phyloP scores from a whole-genome alignment of 1,284 basidiomycete species.

The Puccinia horiana region DNA sequence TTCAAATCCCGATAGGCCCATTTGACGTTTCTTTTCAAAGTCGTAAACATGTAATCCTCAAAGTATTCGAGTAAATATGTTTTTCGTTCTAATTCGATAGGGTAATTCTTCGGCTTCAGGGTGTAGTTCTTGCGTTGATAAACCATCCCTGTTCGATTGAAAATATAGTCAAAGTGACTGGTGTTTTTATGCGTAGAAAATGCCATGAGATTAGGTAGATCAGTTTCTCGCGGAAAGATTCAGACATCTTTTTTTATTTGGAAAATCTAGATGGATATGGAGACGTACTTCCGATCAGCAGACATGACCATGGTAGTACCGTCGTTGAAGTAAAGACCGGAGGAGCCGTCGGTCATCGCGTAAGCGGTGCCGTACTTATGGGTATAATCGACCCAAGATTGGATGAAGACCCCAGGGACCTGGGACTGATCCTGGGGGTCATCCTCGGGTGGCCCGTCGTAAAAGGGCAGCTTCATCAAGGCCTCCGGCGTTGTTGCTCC shows the following conservation, averaged over 20 bases:
- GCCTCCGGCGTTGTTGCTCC: constrained; percentile 34
- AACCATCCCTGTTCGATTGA: constrained; percentile 53
- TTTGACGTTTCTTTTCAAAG: constrained; percentile 75
- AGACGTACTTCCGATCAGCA: constrained; percentile 74
- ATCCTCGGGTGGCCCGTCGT: constrained; percentile 10
- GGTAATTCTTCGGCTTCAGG: constrained; percentile 52
- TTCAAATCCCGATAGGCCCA: constrained; percentile 75
- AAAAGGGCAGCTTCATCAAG: constrained; percentile 42
- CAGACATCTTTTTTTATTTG: not conserved
- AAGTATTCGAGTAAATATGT: constrained; percentile 89
- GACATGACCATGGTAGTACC: constrained; percentile 80
- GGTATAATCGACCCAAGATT: constrained; percentile 96
- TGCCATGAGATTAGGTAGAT: not conserved
- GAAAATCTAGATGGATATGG: not conserved
- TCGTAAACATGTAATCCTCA: constrained; percentile 85
- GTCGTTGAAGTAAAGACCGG: constrained; percentile 95
- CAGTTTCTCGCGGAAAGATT: not conserved
- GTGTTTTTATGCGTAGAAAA: not conserved
- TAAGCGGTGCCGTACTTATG: constrained; percentile 99
- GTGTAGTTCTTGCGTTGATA: constrained; percentile 58
- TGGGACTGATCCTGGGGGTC: constrained; percentile 55
- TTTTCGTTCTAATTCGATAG: constrained; percentile 74
- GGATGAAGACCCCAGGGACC: constrained; percentile 82
- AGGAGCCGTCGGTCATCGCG: constrained; percentile 87
- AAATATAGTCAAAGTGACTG: constrained; percentile 82